Evolutionary conservation across 169 alveolate genomes (phyloP).

Genomic region (Sarcocystis neurona): DNA sequence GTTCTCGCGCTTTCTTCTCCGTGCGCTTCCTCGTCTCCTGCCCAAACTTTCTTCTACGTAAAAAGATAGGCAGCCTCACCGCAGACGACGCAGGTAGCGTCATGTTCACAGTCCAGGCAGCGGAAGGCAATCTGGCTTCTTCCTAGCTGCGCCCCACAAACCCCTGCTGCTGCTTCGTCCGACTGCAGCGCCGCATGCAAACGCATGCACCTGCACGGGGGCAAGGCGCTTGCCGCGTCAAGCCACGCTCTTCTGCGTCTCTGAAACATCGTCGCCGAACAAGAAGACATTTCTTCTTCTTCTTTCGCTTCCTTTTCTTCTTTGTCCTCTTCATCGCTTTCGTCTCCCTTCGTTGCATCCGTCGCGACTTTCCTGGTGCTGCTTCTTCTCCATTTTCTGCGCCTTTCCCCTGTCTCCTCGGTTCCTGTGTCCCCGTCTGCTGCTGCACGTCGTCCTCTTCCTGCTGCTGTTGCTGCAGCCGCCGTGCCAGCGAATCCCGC

Average conservation of each 20-base stretch:
- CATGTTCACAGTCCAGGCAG: conserved; percentile 29
- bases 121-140: conserved; percentile 9
- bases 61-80: too few species aligned
- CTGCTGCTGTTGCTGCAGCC: too few species aligned
- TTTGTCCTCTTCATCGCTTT: neutral
- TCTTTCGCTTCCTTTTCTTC: neutral
- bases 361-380: too few species aligned
- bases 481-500: too few species aligned
- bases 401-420: neutral
- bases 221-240: conserved; percentile 12
- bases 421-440: neutral
- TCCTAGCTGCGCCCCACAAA: neutral
- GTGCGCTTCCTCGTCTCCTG: too few species aligned
- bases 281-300: neutral
- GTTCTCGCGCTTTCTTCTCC: too few species aligned
- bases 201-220: neutral
- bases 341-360: neutral
- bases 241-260: neutral
- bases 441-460: too few species aligned
- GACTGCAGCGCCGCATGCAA: neutral
- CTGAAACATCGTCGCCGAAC: neutral
- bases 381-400: too few species aligned
- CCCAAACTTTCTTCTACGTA: too few species aligned
- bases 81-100: conserved; percentile 40
- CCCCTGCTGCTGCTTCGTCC: conserved; percentile 17